A percentile compares a stretch with the other conserved stretches of the same genome.
Evolutionary conservation across 345 rosid species (phyloP).

Genomic region (Draba incana): DNA sequence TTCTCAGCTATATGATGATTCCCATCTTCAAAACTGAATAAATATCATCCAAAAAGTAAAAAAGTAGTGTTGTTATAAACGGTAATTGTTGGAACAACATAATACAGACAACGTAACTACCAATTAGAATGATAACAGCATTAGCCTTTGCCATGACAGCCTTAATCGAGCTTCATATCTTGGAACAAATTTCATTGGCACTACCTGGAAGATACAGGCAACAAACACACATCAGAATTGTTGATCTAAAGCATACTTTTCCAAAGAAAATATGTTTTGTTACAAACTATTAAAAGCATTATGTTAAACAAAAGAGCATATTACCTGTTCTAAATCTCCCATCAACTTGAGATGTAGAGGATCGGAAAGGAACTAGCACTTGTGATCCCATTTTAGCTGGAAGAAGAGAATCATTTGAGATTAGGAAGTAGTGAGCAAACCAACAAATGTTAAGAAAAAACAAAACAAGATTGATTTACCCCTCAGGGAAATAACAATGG

Average conservation of each 20-base stretch:
- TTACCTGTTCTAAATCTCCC: conserved; percentile 99
- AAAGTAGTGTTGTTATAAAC: neutral
- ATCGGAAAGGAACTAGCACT: conserved; percentile 86
- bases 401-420: conserved; percentile 20
- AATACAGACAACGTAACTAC: conserved; percentile 45
- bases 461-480: neutral
- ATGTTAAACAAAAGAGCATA: conserved; percentile 15
- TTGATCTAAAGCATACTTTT: neutral
- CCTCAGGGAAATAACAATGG: neutral
- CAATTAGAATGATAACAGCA: conserved; percentile 93
- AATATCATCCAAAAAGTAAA: conserved; percentile 15
- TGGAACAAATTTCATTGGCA: conserved; percentile 89
- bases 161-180: conserved; percentile 92
- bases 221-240: conserved; percentile 8
- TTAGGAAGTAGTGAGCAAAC: neutral
- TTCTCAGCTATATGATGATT: conserved; percentile 82
- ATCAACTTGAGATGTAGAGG: conserved; percentile 95
- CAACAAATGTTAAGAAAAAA: conserved; percentile 5
- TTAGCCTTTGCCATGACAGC: conserved; percentile 99
- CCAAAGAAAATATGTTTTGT: neutral
- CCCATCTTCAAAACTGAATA: conserved; percentile 88
- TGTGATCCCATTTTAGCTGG: conserved; percentile 97
- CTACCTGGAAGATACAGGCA: conserved; percentile 61
- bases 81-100: neutral
- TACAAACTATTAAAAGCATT: neutral